A percentile compares a stretch with the other conserved stretches of the same genome.
Conservation (phyloP, 176 grass and related monocot species). For the Neostapfia colusana region DNA sequence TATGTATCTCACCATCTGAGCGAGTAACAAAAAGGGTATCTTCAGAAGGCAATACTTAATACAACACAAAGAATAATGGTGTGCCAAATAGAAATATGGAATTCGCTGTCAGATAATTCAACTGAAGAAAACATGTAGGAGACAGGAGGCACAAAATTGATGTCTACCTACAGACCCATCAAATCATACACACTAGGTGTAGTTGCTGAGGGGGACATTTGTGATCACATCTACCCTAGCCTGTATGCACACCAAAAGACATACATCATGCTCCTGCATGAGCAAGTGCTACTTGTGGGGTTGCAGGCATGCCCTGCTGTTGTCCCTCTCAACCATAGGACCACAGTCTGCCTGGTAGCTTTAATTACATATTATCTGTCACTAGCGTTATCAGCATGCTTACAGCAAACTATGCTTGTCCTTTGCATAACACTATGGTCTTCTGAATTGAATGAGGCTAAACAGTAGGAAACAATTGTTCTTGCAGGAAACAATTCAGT, state of each 20-base stretch:
- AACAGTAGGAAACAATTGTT: conserved; percentile 35
- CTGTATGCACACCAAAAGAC: conserved; percentile 47
- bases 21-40: conserved; percentile 28
- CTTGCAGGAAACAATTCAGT: conserved; percentile 27
- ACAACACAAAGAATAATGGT: neutral
- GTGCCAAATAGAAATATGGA: conserved; percentile 23
- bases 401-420: conserved; percentile 73
- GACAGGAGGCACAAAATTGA: conserved; percentile 31
- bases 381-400: conserved; percentile 49
- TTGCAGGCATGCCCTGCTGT: conserved; percentile 39
- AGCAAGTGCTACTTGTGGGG: conserved; percentile 54
- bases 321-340: conserved; percentile 46
- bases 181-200: conserved; percentile 40
- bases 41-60: conserved; percentile 43
- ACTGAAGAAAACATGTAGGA: conserved; percentile 24
- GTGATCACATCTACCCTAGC: conserved; percentile 58
- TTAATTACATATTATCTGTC: conserved; percentile 77
- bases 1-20: conserved; percentile 72
- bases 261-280: conserved; percentile 55
- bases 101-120: conserved; percentile 24
- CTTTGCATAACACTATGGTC: conserved; percentile 52
- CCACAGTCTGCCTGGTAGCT: conserved; percentile 61
- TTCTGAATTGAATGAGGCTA: conserved; percentile 50
- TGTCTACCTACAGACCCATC: conserved; percentile 16
- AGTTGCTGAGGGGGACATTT: conserved; percentile 38